Evolutionary conservation across 2,329 filamentous ascomycete species (phyloP), one percentile per base, ranked within the genome.

Genomic region (Fusarium vanettenii): DNA sequence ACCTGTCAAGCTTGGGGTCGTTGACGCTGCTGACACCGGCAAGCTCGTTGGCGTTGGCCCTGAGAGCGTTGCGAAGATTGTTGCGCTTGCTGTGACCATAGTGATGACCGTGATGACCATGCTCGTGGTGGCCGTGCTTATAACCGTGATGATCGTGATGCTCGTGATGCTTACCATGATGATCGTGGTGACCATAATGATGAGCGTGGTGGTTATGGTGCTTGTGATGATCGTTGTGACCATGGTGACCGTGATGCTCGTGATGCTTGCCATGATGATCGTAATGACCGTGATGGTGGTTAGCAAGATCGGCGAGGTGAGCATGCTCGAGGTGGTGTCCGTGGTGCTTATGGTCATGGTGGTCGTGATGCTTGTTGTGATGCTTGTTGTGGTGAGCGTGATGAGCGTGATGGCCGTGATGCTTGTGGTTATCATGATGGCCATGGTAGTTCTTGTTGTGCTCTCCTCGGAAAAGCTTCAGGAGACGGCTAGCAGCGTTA

Each of bases 391-490:
- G 45, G 22, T 61, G 59, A 31, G n/a, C 27, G 39, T 64, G 48
- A 31, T 61, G 59, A 31, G n/a, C 27, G 39, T 64, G 48, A 31
- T 63, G 35, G 29, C n/a, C 16, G 39, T 64, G 48, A 39, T 63
- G 35, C 20, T 45, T 35, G 22, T 67, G 55, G 31, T 56, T 25
- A 35, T 55, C 25, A 37, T 33, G 61, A 10, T 64, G 18, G 25
- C 27, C 50, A 4, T 57, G 27, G 16, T 74, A 35, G 8, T 74
- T 35, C 45, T 74, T 57, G 22, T 60, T 41, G 11, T 43, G 8
- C 14, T 55, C 48, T 13, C 37, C 33, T 29, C 63, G 33, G n/a
- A 25, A 59, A 9, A 72, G 48, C 48, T 64, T 68, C 27, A 67
- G 35, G 16, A 71, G 25, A 22, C 48, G 43, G 31, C 39, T 67